Evolutionary conservation across 2,329 filamentous ascomycete genomes (phyloP).

Genomic region (Parafenestella ontariensis): DNA sequence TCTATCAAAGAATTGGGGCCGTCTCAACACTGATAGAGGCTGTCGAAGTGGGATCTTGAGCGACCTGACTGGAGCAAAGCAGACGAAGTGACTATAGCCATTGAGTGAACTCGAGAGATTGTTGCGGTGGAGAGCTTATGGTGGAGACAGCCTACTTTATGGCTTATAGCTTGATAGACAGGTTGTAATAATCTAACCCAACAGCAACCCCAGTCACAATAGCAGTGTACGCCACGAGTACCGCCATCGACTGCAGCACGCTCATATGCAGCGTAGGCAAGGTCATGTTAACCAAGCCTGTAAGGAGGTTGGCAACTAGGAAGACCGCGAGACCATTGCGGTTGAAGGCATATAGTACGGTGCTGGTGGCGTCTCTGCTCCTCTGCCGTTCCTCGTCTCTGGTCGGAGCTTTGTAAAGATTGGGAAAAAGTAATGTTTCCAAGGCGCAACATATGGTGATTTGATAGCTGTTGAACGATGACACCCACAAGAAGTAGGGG

Average conservation of each 20-base stretch:
- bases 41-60: no score
- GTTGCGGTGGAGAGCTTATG: not conserved
- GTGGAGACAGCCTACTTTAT: not conserved
- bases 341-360: slow-evolving; percentile 83
- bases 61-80: no score
- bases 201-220: slow-evolving; percentile 73
- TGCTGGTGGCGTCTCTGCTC: slow-evolving; percentile 75
- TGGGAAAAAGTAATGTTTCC: slow-evolving; percentile 80
- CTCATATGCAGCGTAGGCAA: slow-evolving; percentile 79
- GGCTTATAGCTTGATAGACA: slow-evolving; percentile 73
- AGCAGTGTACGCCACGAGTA: slow-evolving; percentile 76
- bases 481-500: slow-evolving; percentile 91
- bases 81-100: no score
- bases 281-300: slow-evolving; percentile 86
- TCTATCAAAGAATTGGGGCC: no score
- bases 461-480: slow-evolving; percentile 88
- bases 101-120: not conserved
- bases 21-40: no score
- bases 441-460: slow-evolving; percentile 78
- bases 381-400: slow-evolving; percentile 67
- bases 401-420: slow-evolving; percentile 65
- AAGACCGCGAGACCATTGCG: slow-evolving; percentile 87
- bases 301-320: slow-evolving; percentile 85
- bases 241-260: slow-evolving; percentile 70
- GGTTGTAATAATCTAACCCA: slow-evolving; percentile 67